phyloP scores from a whole-genome alignment of 306 rosid genomes.

The Quercus alba region DNA sequence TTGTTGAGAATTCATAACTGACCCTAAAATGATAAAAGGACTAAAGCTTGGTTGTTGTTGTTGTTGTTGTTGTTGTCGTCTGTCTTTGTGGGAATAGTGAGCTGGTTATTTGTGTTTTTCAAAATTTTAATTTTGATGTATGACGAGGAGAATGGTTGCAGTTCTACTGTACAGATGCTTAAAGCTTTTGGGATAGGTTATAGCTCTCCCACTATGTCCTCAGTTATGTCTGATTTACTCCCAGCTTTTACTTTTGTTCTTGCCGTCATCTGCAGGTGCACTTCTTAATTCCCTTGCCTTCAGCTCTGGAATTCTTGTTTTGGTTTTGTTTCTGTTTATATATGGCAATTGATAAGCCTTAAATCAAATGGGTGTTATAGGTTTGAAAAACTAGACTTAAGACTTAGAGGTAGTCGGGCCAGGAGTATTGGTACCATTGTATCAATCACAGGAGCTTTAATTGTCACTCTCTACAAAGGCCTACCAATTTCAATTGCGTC shows the following conservation, averaged over 20 bases:
- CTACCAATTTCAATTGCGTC: not conserved
- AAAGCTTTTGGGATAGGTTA: slow-evolving; percentile 7
- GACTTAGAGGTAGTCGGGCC: not conserved
- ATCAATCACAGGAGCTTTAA: slow-evolving; percentile 15
- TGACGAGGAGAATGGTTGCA: not conserved
- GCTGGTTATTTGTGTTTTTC: not conserved
- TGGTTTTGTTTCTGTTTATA: not conserved
- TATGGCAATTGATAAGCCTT: not conserved
- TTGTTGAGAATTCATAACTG: too few species aligned
- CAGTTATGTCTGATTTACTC: slow-evolving; percentile 3
- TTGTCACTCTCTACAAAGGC: slow-evolving; percentile 11
- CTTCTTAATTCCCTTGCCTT: not conserved
- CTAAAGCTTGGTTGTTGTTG: too few species aligned
- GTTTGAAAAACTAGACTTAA: slow-evolving; percentile 14
- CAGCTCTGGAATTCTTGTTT: not conserved
- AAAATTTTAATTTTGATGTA: not conserved
- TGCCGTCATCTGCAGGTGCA: slow-evolving; percentile 9
- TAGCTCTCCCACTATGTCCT: slow-evolving; percentile 23
- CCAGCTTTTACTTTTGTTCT: slow-evolving; percentile 21
- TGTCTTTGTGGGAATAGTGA: not conserved
- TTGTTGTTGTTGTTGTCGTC: too few species aligned
- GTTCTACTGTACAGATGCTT: not conserved
- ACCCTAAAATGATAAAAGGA: too few species aligned
- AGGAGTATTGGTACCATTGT: slow-evolving; percentile 7
- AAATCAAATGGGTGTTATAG: not conserved